These are phyloP conservation scores for Curvularia sp. DNA, from an alignment of 2,329 filamentous ascomycete genomes.

Conservation along the genomic window DNA sequence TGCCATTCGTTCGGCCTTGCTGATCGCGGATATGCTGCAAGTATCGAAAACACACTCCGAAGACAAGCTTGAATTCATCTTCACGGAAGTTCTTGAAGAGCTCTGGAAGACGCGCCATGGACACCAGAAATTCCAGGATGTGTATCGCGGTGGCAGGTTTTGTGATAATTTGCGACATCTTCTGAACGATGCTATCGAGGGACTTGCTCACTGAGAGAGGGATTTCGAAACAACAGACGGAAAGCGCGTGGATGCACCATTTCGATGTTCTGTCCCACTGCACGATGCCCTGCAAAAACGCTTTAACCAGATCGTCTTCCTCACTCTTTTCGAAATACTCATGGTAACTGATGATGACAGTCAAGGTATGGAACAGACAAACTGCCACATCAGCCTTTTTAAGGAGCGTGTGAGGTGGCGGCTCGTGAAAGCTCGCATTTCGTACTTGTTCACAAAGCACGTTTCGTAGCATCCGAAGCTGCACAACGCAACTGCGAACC, in stretches of 20 bases:
- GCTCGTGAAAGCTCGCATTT: slow-evolving; percentile 78
- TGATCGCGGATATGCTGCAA: slow-evolving; percentile 83
- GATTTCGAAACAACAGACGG: slow-evolving; percentile 93
- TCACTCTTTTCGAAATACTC: slow-evolving; percentile 82
- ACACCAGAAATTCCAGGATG: slow-evolving; percentile 93
- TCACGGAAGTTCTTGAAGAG: slow-evolving; percentile 88
- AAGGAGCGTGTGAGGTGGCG: slow-evolving; percentile 77
- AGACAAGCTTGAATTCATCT: slow-evolving; percentile 91
- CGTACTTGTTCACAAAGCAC: slow-evolving; percentile 84
- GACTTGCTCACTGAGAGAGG: slow-evolving; percentile 86
- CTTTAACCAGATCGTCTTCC: slow-evolving; percentile 85
- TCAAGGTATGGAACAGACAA: slow-evolving; percentile 85
- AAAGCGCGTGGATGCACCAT: slow-evolving; percentile 91
- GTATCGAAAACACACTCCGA: slow-evolving; percentile 94
- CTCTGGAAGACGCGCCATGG: slow-evolving; percentile 81
- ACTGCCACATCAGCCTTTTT: slow-evolving; percentile 88
- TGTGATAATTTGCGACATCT: slow-evolving; percentile 95
- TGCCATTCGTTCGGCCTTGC: slow-evolving; percentile 50
- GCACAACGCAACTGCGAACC: slow-evolving; percentile 74
- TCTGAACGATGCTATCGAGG: slow-evolving; percentile 83
- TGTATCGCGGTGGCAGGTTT: slow-evolving; percentile 91
- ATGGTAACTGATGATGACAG: slow-evolving; percentile 90
- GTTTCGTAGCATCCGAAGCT: slow-evolving; percentile 77
- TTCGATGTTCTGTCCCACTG: slow-evolving; percentile 87
- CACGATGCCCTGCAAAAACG: slow-evolving; percentile 84